Evolutionary conservation across 2,329 filamentous ascomycete genomes (phyloP), one percentile per base, ranked within the genome.

Genomic region (Talaromyces atroroseus): DNA sequence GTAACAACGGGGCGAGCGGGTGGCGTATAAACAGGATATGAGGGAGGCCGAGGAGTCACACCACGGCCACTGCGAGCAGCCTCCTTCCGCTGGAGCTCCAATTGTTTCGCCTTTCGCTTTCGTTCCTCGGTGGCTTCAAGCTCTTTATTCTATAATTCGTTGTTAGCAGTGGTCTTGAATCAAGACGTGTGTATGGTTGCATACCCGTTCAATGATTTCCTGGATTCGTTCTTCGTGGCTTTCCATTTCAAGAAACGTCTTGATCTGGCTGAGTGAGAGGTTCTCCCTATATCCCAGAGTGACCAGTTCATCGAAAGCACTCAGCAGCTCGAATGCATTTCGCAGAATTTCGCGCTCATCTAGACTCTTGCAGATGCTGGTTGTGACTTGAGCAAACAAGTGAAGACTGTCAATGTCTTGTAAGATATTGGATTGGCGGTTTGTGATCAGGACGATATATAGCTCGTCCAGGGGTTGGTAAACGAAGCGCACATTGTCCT

Each of bases 371-470:
- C 94, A 99, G 69, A 95, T 92, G 75, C 89, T 96, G 58, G 89
- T 90, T 55, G 96, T 94, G 16, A 99, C 92, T 78, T 99, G 94
- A 58, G 92, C 92, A 72, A 99, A 99, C 20, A 99, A 83, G 74
- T 99, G 95, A 59, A 99, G 83, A 58, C 94, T 96, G 77, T 97
- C 94, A 74, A 99, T 99, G 75, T 99, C 94, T 78, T 99, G 94
- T 52, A 99, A 83, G 65, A 99, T 99, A 77, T 99, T 99, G 74
- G 92, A 97, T 80, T 97, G 94, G 67, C 91, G 89, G 81, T 99
- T 99, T 74, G 95, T 99, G 76, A 99, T 97, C 69, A 99, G 85
- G 63, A 99, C 92, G 85, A 99, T 97, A 83, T 99, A 99, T 62
- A 99, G 86, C 80, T 99, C 95, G 77, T 99, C 95, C 62, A 99